These are phyloP conservation scores for Tuber brumale DNA, from an alignment of 495 filamentous ascomycete genomes.

Conservation along the genomic window DNA sequence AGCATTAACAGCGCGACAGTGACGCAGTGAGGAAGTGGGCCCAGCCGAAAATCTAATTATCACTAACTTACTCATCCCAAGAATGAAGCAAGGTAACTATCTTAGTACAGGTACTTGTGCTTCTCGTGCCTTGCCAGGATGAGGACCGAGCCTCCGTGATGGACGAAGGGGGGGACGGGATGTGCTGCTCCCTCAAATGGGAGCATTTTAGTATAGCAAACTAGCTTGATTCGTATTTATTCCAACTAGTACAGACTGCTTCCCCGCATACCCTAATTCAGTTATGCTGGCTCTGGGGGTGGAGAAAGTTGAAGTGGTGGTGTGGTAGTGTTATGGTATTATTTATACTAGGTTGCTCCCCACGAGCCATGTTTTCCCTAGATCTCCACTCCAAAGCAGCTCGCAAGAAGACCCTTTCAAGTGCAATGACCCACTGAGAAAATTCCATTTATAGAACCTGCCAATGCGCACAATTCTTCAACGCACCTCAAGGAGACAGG, in stretches of 20 bases:
- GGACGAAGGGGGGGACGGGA: conserved; percentile 1
- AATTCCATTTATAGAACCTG: background rate
- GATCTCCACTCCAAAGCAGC: background rate
- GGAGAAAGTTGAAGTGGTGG: background rate
- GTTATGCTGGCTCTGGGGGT: background rate
- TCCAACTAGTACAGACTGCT: background rate
- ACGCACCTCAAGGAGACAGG: background rate
- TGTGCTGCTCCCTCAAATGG: conserved; percentile 9
- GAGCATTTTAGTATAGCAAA: conserved; percentile 8
- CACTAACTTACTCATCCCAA: conserved; percentile 4
- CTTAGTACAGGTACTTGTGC: conserved; percentile 13
- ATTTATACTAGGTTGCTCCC: background rate
- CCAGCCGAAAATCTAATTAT: background rate
- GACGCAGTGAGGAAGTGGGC: too few relatives aligned
- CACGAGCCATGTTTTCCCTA: background rate
- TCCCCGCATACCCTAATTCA: background rate
- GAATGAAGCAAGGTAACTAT: background rate
- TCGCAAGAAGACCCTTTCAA: background rate
- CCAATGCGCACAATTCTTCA: background rate
- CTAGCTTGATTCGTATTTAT: conserved; percentile 6
- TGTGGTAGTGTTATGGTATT: background rate
- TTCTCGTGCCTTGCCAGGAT: conserved; percentile 5
- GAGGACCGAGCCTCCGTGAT: conserved; percentile 14
- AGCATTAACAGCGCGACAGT: background rate
- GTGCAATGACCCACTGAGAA: background rate